Evolutionary conservation across 31 red algal genomes (phyloP).

Genomic region (Odonthalia washingtoniensis): DNA sequence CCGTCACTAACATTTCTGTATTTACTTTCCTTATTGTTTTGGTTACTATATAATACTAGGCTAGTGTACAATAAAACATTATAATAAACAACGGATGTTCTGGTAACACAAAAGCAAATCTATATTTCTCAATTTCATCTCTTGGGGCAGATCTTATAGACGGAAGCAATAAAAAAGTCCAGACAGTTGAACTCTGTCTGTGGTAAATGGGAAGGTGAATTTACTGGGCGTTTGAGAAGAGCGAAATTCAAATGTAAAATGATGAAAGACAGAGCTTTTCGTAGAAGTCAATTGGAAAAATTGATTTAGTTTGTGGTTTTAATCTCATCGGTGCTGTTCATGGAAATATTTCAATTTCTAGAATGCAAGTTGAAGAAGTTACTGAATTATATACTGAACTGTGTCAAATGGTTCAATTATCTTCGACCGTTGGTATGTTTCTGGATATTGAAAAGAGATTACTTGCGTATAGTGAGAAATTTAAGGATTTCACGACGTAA

Average conservation of each 20-base stretch:
- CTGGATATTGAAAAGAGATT: slow-evolving; percentile 76
- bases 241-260: slow-evolving; percentile 81
- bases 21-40: too few relatives aligned
- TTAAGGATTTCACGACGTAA: slow-evolving; percentile 89
- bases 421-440: slow-evolving; percentile 75
- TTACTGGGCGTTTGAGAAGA: slow-evolving; percentile 69
- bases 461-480: slow-evolving; percentile 68
- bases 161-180: slow-evolving; percentile 79
- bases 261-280: slow-evolving; percentile 83
- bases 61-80: too few relatives aligned
- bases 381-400: slow-evolving; percentile 83
- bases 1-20: too few relatives aligned
- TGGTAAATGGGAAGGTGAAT: slow-evolving; percentile 93
- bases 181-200: slow-evolving; percentile 81
- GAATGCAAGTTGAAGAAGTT: slow-evolving; percentile 66
- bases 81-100: too few relatives aligned
- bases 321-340: slow-evolving; percentile 84
- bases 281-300: slow-evolving; percentile 86
- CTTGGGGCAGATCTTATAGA: slow-evolving; percentile 84
- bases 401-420: slow-evolving; percentile 75
- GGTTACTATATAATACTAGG: too few relatives aligned
- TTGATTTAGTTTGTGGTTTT: slow-evolving; percentile 93
- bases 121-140: slow-evolving; percentile 88
- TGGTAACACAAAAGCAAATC: slow-evolving; percentile 76
- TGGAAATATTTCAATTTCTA: slow-evolving; percentile 75